phyloP scores from a whole-genome alignment of 805 yeast genomes.

The Monosporozyma solicola region DNA sequence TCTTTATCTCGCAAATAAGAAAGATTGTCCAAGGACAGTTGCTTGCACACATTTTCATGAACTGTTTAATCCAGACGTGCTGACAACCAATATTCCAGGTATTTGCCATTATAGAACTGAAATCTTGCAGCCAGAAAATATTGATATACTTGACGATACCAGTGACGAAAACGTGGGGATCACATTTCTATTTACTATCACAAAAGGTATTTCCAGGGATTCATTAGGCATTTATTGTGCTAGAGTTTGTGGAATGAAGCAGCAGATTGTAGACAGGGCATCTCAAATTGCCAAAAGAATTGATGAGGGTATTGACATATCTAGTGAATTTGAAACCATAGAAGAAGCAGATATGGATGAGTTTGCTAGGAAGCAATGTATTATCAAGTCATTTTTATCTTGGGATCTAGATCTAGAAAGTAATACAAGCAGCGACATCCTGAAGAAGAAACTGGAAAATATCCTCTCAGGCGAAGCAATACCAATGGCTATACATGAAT shows the following conservation, averaged over 20 bases:
- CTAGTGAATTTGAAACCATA: conserved; percentile 11
- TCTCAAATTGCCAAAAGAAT: conserved; percentile 16
- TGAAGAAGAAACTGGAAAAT: conserved; percentile 7
- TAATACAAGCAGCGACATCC: background rate
- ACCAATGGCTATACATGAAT: background rate
- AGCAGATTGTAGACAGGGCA: conserved; percentile 29
- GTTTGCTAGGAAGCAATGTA: conserved; percentile 13
- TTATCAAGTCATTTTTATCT: conserved; percentile 19
- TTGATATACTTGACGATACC: background rate
- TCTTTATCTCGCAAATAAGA: conserved; percentile 13
- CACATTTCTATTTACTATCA: conserved; percentile 30
- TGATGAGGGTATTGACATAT: conserved; percentile 14
- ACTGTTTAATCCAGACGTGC: conserved; percentile 25
- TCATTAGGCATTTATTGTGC: conserved; percentile 39
- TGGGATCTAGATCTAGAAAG: conserved; percentile 25
- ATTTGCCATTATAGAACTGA: conserved; percentile 32
- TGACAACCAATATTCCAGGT: conserved; percentile 13
- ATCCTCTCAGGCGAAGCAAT: background rate
- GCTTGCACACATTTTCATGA: conserved; percentile 40
- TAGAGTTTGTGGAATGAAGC: conserved; percentile 29
- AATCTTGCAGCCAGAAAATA: conserved; percentile 8
- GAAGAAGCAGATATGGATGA: conserved; percentile 11
- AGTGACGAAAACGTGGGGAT: conserved; percentile 12
- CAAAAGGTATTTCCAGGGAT: conserved; percentile 26
- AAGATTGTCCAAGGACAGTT: conserved; percentile 23